A percentile compares a stretch with the other conserved stretches of the same genome.
Conservation (phyloP, 1,284 basidiomycete species). For the Ustilago lituana region DNA sequence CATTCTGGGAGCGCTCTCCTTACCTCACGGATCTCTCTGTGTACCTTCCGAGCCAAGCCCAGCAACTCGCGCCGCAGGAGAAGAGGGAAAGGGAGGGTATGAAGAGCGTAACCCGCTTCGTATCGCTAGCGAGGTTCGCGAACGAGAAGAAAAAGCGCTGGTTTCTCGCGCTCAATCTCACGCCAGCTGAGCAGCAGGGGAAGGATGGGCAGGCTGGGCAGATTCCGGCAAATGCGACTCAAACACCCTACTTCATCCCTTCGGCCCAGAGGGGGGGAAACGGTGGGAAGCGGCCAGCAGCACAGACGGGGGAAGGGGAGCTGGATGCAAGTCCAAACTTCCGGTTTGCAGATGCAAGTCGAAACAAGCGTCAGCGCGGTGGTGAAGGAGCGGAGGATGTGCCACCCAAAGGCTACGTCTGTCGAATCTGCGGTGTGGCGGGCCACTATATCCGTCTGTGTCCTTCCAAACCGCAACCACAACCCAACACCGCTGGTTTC, state of each 20-base stretch:
- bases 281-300: constrained; percentile 10
- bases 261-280: not conserved
- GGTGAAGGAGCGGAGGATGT: constrained; percentile 21
- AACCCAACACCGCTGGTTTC: no score
- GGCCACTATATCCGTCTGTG: constrained; percentile 53
- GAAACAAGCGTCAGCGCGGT: constrained; percentile 10
- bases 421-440: constrained; percentile 38
- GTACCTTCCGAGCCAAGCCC: constrained; percentile 2
- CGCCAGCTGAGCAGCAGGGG: constrained; percentile 22
- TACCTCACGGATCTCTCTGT: constrained; percentile 47
- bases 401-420: constrained; percentile 54
- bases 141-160: constrained; percentile 60
- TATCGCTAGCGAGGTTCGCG: constrained; percentile 55
- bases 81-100: constrained; percentile 7
- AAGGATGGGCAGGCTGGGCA: not conserved
- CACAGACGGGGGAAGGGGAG: not conserved
- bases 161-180: constrained; percentile 62
- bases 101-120: constrained; percentile 53
- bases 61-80: not conserved
- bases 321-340: constrained; percentile 32
- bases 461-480: constrained; percentile 32
- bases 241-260: constrained; percentile 31
- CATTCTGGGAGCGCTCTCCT: constrained; percentile 63
- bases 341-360: constrained; percentile 25
- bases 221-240: constrained; percentile 28